Evolutionary conservation across 805 yeast genomes (phyloP).

Genomic region (Danielozyma ontarioensis): DNA sequence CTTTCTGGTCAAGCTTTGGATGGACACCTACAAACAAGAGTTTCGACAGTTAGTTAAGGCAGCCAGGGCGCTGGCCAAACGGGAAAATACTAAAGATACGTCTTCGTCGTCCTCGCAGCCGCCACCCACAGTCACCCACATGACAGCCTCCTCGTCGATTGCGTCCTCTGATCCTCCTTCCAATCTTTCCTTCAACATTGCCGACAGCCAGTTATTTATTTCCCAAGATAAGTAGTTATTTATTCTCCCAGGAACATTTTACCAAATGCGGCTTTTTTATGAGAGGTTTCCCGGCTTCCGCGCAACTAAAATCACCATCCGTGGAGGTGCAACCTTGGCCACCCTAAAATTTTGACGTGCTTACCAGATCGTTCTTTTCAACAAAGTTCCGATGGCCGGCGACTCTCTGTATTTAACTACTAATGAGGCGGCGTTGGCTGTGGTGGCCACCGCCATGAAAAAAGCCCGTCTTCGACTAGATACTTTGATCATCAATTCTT

Average conservation of each 20-base stretch:
- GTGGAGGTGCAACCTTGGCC: no score
- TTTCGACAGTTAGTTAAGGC: slow-evolving; percentile 32
- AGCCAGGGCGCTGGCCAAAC: slow-evolving; percentile 19
- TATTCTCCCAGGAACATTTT: neutral
- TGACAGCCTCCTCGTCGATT: no score
- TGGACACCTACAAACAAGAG: slow-evolving; percentile 30
- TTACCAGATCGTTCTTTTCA: no score
- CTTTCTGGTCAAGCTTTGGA: slow-evolving; percentile 44
- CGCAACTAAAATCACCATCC: neutral
- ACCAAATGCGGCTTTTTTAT: neutral
- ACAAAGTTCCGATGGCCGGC: slow-evolving; percentile 12
- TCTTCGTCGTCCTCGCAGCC: no score
- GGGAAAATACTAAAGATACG: no score
- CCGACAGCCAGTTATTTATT: neutral
- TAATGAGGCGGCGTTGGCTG: slow-evolving; percentile 77
- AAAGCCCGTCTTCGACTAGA: slow-evolving; percentile 64
- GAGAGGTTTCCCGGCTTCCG: neutral
- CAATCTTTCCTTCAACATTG: neutral
- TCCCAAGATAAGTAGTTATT: neutral
- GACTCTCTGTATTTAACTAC: slow-evolving; percentile 56
- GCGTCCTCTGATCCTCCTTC: neutral
- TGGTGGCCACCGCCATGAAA: slow-evolving; percentile 82
- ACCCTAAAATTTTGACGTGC: no score
- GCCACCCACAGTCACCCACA: no score
- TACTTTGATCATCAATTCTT: slow-evolving; percentile 55